Evolutionary conservation across 2,329 filamentous ascomycete genomes (phyloP).

Genomic region (Epichloe elymi): DNA sequence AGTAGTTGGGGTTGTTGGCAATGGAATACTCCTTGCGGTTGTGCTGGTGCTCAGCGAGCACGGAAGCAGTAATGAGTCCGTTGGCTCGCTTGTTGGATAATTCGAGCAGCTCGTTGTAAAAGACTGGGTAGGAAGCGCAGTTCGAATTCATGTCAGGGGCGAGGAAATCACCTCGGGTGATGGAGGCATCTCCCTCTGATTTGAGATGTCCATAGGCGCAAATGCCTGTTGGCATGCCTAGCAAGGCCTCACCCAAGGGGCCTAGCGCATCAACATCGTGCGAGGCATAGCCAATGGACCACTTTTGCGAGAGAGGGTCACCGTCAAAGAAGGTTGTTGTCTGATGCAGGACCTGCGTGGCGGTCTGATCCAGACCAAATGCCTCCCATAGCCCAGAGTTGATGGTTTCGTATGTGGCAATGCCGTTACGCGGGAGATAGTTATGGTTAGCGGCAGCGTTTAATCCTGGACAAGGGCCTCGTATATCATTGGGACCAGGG

Average conservation of each 20-base stretch:
- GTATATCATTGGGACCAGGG: not conserved
- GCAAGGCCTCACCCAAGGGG: not conserved
- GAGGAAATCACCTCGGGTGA: conserved; percentile 2
- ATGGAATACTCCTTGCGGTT: conserved; percentile 22
- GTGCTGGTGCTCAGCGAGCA: not conserved
- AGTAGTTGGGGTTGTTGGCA: conserved; percentile 37
- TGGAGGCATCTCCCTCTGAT: conserved; percentile 13
- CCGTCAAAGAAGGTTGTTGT: conserved; percentile 3
- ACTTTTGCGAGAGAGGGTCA: conserved; percentile 3
- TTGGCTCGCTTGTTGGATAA: conserved; percentile 28
- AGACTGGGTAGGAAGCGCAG: not conserved
- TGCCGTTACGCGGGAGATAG: conserved; percentile 18
- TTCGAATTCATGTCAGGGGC: conserved; percentile 1
- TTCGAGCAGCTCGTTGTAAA: conserved; percentile 19
- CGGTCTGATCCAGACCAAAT: conserved; percentile 3
- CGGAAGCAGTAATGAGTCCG: conserved; percentile 9
- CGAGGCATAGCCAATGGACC: conserved; percentile 6
- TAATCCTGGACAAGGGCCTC: conserved; percentile 16
- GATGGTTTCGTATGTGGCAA: conserved; percentile 7
- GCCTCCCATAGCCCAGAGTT: conserved; percentile 4
- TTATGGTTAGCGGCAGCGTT: conserved; percentile 22
- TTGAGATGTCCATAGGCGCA: conserved; percentile 3
- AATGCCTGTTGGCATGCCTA: conserved; percentile 3
- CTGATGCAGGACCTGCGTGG: conserved; percentile 3
- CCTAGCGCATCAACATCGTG: conserved; percentile 3